Evolutionary conservation across 805 yeast species (phyloP).

Genomic region (Lipomyces chichibuensis): DNA sequence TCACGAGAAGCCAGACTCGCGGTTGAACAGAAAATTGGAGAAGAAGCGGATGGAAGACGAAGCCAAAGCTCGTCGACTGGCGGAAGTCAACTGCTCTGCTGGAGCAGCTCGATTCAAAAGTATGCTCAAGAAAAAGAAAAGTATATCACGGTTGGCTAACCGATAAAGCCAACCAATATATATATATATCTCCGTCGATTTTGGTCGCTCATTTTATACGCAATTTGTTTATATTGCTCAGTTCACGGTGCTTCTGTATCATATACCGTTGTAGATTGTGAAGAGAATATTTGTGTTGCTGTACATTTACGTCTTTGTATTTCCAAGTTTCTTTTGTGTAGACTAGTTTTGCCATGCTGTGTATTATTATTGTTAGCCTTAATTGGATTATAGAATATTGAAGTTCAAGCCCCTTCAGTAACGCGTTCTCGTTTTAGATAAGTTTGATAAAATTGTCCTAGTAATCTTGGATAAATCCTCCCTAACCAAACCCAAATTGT

Average conservation of each 20-base stretch:
- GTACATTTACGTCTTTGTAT: background rate
- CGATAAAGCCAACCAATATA: background rate
- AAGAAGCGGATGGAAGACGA: conserved; percentile 37
- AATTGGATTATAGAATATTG: background rate
- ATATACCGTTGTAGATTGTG: background rate
- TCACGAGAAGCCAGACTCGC: conserved; percentile 48
- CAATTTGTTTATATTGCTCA: too few species aligned
- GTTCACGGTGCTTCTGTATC: background rate
- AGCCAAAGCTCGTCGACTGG: conserved; percentile 8
- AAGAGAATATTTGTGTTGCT: background rate
- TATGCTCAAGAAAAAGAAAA: conserved; percentile 1
- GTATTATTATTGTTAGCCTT: background rate
- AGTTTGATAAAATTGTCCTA: too few species aligned
- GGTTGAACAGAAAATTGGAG: conserved; percentile 45
- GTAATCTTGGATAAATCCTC: too few species aligned
- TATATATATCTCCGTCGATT: background rate
- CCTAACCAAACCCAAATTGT: too few species aligned
- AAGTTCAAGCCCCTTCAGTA: background rate
- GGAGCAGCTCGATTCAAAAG: background rate
- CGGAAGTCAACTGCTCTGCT: background rate
- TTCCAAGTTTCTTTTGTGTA: too few species aligned
- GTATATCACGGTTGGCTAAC: conserved; percentile 1
- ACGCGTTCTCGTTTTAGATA: background rate
- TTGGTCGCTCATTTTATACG: background rate
- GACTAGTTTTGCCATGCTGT: background rate